phyloP scores from a whole-genome alignment of 1,139 yeast species.

The Blastobotrys ciferrii region DNA sequence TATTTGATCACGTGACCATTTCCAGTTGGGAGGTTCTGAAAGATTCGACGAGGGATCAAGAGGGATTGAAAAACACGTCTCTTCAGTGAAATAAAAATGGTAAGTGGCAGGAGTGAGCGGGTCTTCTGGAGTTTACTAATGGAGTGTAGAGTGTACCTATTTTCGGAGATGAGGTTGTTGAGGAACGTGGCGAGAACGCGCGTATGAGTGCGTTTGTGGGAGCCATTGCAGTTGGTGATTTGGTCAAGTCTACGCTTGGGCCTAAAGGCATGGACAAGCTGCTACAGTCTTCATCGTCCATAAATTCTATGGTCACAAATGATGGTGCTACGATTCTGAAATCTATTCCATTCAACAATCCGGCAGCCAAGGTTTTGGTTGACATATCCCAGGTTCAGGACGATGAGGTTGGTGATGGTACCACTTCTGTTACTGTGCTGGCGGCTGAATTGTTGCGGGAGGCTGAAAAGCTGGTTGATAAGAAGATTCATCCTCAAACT shows the following conservation, averaged over 20 bases:
- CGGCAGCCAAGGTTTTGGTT: conserved; percentile 96
- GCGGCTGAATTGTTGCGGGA: conserved; percentile 90
- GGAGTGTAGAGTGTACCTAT: conserved; percentile 68
- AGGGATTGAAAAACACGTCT: conserved; percentile 3
- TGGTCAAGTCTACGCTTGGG: conserved; percentile 92
- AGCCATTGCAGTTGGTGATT: conserved; percentile 97
- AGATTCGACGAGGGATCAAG: conserved; percentile 2
- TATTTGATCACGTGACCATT: not conserved
- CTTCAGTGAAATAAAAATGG: not conserved
- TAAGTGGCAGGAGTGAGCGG: conserved; percentile 1
- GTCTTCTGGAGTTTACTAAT: not conserved
- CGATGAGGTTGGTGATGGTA: conserved; percentile 98
- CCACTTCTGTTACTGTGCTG: conserved; percentile 95
- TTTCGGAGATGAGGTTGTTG: conserved; percentile 96
- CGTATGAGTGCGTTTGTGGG: conserved; percentile 95
- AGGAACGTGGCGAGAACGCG: conserved; percentile 97
- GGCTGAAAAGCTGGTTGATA: conserved; percentile 90
- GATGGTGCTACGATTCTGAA: conserved; percentile 98
- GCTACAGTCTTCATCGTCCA: conserved; percentile 81
- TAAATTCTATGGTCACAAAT: conserved; percentile 79
- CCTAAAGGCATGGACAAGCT: conserved; percentile 99
- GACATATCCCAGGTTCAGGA: conserved; percentile 97
- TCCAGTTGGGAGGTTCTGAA: not conserved
- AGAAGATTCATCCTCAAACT: conserved; percentile 95
- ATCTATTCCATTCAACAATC: conserved; percentile 92